Evolutionary conservation across 148 eudicot genomes (phyloP), one percentile per base, ranked within the genome.

Genomic region (Rhododendron molle): DNA sequence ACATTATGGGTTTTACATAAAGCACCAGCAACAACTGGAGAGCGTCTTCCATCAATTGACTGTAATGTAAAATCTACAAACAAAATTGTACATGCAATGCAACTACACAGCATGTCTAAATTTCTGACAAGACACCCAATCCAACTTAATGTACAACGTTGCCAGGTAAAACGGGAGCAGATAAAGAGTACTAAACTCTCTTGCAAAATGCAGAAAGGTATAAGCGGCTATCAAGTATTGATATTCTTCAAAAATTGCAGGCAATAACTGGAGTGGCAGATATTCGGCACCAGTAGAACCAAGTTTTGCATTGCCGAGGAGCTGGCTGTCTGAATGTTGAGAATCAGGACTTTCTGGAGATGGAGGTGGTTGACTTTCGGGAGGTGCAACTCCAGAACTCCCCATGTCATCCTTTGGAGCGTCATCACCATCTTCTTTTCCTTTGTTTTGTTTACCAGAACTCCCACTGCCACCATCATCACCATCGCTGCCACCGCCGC

Each of bases 341-440:
- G 87, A 80, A 73, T 72, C 83, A 5, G 87, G 54, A 80, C 82
- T 71, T 83, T 83, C 89, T 4, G 90, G 91, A 86, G 60, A 49
- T 20, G 89, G 52, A 44, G 89, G 90, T 32, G 92, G 88, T 79
- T 85, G 88, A 79, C 62, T 85, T 76, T 83, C 80, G 23, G 85
- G 80, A 58, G 89, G 83, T 36, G 93, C 85, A 28, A 80, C 86
- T 74, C 85, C 88, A 14, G 87, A 36, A 83, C 87, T 88, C 52
- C 87, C 90, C 28, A 20, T 62, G 85, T 90, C 91, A 62, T 92
- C 95, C 54, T 83, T 88, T 20, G 89, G 87, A 28, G 91, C 80
- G 83, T 91, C 92, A 85, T 91, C 93, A n/a, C 84, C 60, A 44
- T 91, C 93, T 80, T 91, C 90, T 85, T 60, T 86, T 67, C 85